Evolutionary conservation across 1,284 basidiomycete species (phyloP), one percentile per base, ranked within the genome.

Genomic region (Testicularia cyperi): DNA sequence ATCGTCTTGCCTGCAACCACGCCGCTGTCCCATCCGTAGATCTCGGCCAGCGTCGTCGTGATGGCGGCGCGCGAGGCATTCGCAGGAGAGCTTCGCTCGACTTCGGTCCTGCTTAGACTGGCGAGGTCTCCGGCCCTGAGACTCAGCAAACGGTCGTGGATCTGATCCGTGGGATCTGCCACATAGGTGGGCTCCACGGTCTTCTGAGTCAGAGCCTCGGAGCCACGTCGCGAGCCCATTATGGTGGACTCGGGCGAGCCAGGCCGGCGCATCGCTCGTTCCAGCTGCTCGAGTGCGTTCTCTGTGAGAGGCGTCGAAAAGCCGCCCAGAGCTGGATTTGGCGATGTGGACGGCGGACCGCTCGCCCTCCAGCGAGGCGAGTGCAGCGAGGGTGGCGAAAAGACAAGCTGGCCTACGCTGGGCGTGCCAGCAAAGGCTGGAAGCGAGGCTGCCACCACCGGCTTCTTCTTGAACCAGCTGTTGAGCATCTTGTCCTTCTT

Each of bases 401-500:
- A 35, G 10, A 22, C 20, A 7, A 35, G 20, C 33, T 20, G 33
- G 22, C 15, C 22, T 6, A 22, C 16, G 20, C 20, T 35, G 9
- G 33, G 20, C 13, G 18, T 35, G 6, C 33, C 33, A 21, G 33
- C 33, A 35, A 35, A 35, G 15, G 33, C 10, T 6, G 33, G 33
- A 9, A 35, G 13, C 18, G 33, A 21, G 16, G 13, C 15, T 9
- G 20, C 20, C 8, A 35, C 33, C 19, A 20, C 16, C 18, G 13
- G 20, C 33, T 35, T 35, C 33, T 35, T 35, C 28, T 57, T 54
- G 44, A 69, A 67, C 66, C 64, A 69, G 9, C 48, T 58, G 38
- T 31, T 52, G 34, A 69, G 38, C 46, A 53, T 46, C 49, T 61
- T 62, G 41, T 66, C 63, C 44, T 58, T 65, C 42, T 53, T 65